Evolutionary conservation across 2,329 filamentous ascomycete species (phyloP), one percentile per base, ranked within the genome.

Genomic region (Nemania diffusa): DNA sequence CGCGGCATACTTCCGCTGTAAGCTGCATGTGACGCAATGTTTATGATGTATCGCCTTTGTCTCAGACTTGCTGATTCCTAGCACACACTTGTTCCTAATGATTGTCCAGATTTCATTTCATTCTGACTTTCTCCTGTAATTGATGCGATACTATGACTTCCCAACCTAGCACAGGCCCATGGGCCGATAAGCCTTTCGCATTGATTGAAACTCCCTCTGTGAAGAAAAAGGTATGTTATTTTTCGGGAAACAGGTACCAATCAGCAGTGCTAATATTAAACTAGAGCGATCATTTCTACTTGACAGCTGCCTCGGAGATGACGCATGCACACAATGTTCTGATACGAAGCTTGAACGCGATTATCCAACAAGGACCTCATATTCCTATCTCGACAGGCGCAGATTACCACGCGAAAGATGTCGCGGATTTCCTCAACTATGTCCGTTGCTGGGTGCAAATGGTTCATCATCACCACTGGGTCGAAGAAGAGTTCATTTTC

Each of bases 401-500:
- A 17, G 42, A 50, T 13, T 68, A 69, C 40, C 52, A 53, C 27
- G 1, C 57, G 51, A 59, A 65, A 13, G 65, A 74, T 67, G 72
- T 77, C 5, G 58, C 70, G n/a, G 73, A 78, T 51, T 69, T 79
- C 15, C 71, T 76, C 24, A 70, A 74, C 11, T 79, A 77, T 64
- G 70, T 77, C 7, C 64, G 70, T 1, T 75, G 75, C 11, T 81
- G 78, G 76, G 70, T 69, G 20, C 75, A 78, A 17, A 76, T 75
- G 42, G 75, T 81, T 5, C 69, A 79, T 42, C 77, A 80, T 64
- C 79, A 80, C 64, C 79, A 81, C 62, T 57, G 70, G 1, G 67
- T 72, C 40, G 79, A 81, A 61, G 79, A 81, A 57, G 64, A 51
- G 0, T 64, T 73, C 51, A 77, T 79, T 27, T 81, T 81, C 62